Evolutionary conservation across 176 grass and related monocot species (phyloP), one percentile per base, ranked within the genome.

Genomic region (Typha latifolia): DNA sequence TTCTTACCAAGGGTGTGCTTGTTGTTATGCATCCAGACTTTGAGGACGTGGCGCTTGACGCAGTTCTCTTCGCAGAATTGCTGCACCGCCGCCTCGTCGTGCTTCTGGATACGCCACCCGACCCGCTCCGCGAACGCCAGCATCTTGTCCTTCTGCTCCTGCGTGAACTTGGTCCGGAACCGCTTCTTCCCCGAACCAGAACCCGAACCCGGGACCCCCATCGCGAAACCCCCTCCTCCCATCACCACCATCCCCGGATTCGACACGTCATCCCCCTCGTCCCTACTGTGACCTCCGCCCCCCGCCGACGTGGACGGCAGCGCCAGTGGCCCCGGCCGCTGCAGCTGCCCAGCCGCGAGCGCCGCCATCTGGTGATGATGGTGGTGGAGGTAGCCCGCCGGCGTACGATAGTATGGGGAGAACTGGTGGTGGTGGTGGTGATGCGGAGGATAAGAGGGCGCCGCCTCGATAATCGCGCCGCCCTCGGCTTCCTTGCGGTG

Each of bases 21-120:
- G 84, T 96, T 86, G 81, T 96, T 96, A 81, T 96, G 91, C 91
- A 96, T 96, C 91, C 91, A 96, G 2, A 96, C 91, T 83, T 96
- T 96, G 76, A 96, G 79, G 19, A 96, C 91, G 74, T 96, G 91
- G 61, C 87, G 87, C 62, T 82, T 85, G 68, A 96, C 80, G 75
- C 85, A 21, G 43, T 84, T 74, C 82, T 96, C 92, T 62, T 85
- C 66, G 72, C 92, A 96, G 82, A 96, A 96, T 64, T 85, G 78
- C 53, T 91, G 85, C 68, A 96, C 71, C n/a, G 92, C 85, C 13
- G 77, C 82, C 66, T 96, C 92, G 74, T 96, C 92, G 49, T 91
- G 92, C 82, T 87, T 84, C 82, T 96, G 92, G 79, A 96, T 88
- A 80, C 92, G 85, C 92, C 88, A 96, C 49, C 85, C 92, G 5